A percentile compares a stretch with the other conserved stretches of the same genome.
phyloP scores from a whole-genome alignment of 768 basidiomycete species.

The Pleurotus platypus region DNA sequence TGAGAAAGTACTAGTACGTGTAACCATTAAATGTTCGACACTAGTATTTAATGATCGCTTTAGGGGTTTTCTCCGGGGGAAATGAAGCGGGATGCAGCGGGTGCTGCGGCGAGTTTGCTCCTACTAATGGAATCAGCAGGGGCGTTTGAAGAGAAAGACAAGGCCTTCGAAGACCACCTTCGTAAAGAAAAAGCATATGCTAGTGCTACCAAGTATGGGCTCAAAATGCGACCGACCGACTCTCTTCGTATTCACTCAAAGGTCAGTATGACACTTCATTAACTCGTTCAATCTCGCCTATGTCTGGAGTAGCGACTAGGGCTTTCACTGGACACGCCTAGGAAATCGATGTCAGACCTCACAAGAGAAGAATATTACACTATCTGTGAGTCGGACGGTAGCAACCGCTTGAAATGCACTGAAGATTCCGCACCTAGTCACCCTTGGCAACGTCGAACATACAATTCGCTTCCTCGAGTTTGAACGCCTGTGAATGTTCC shows the following conservation, averaged over 20 bases:
- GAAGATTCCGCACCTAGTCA: constrained; percentile 11
- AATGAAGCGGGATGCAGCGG: constrained; percentile 14
- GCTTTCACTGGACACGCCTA: constrained; percentile 18
- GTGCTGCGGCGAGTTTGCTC: constrained; percentile 15
- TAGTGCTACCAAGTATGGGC: constrained; percentile 15
- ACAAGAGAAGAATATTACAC: constrained; percentile 26
- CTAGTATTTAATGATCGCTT: neutral
- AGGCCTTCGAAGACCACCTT: constrained; percentile 21
- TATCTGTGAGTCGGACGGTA: constrained; percentile 17
- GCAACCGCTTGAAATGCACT: neutral
- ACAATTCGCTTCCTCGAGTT: constrained; percentile 22
- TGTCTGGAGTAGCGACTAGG: constrained; percentile 20
- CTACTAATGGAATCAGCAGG: constrained; percentile 14
- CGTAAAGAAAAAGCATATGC: constrained; percentile 14
- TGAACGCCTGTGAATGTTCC: constrained; percentile 6
- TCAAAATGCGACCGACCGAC: constrained; percentile 15
- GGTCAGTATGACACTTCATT: constrained; percentile 12
- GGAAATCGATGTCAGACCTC: constrained; percentile 22
- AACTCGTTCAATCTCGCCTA: neutral
- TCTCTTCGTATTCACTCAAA: constrained; percentile 23
- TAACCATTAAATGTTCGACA: neutral
- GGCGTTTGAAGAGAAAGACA: constrained; percentile 22
- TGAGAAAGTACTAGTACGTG: constrained; percentile 6
- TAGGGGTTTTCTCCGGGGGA: constrained; percentile 6
- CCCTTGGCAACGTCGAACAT: constrained; percentile 18